Conservation (phyloP, 2,329 filamentous ascomycete species). For the Cladosporium sp. region DNA sequence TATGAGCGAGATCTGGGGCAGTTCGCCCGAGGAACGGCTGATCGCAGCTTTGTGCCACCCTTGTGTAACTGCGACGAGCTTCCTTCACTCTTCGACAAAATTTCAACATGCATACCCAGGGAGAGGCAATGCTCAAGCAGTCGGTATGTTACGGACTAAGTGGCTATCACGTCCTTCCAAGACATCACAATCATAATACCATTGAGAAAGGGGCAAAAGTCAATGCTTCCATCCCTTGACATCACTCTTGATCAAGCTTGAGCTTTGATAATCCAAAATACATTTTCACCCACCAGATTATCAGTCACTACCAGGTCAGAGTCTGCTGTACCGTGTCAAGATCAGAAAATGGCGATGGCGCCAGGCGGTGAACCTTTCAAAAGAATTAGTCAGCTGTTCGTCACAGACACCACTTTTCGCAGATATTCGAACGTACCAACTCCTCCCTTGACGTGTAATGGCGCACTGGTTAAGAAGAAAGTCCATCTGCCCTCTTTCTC, state of each 20-base stretch:
- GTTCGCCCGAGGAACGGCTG: neutral
- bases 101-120: neutral
- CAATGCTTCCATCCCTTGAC: neutral
- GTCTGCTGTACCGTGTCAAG: neutral
- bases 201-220: neutral
- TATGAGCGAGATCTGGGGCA: neutral
- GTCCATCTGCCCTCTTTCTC: slow-evolving; percentile 38
- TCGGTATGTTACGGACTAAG: neutral
- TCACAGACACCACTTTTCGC: neutral
- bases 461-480: slow-evolving; percentile 45
- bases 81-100: neutral
- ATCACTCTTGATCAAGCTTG: neutral
- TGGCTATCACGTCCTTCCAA: neutral
- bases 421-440: slow-evolving; percentile 22
- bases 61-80: neutral
- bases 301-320: neutral
- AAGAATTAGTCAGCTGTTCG: neutral
- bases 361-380: slow-evolving; percentile 26
- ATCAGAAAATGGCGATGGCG: slow-evolving; percentile 39
- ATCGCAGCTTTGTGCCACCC: neutral
- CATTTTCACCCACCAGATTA: neutral
- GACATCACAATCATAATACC: neutral
- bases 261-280: neutral
- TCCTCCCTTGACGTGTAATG: slow-evolving; percentile 44
- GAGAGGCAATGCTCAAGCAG: neutral